Conservation (phyloP, 139 green algal genomes). For the Volvox reticuliferus region DNA sequence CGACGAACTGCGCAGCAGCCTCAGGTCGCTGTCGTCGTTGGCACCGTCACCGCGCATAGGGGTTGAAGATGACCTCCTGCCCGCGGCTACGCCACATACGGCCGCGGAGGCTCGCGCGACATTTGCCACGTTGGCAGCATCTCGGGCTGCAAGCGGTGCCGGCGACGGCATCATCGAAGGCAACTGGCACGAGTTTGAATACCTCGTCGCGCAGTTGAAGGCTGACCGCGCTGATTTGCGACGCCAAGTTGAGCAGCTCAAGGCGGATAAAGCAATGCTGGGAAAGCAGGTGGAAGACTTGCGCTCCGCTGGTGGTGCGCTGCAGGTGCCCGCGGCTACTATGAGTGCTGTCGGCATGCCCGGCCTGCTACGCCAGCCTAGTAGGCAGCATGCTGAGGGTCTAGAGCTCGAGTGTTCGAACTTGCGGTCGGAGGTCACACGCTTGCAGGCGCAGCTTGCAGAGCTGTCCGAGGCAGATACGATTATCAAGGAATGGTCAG, state of each 20-base stretch:
- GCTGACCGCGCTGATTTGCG: neutral
- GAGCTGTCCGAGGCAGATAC: slow-evolving; percentile 55
- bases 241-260: slow-evolving; percentile 37
- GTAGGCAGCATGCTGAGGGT: neutral
- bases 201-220: slow-evolving; percentile 33
- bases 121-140: neutral
- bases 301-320: neutral
- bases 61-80: neutral
- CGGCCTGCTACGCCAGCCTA: neutral
- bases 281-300: slow-evolving; percentile 14
- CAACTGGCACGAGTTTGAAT: slow-evolving; percentile 46
- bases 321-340: neutral
- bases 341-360: neutral
- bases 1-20: slow-evolving; percentile 41
- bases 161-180: neutral
- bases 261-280: slow-evolving; percentile 10
- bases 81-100: neutral
- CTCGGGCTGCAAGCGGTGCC: neutral
- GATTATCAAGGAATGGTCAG: slow-evolving; percentile 52
- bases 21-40: neutral
- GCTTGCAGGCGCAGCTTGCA: slow-evolving; percentile 27
- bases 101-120: neutral
- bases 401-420: neutral
- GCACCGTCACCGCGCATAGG: neutral
- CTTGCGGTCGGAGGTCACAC: slow-evolving; percentile 17